Evolutionary conservation across 1,139 yeast species (phyloP).

Genomic region (Hyphopichia buzzinii): DNA sequence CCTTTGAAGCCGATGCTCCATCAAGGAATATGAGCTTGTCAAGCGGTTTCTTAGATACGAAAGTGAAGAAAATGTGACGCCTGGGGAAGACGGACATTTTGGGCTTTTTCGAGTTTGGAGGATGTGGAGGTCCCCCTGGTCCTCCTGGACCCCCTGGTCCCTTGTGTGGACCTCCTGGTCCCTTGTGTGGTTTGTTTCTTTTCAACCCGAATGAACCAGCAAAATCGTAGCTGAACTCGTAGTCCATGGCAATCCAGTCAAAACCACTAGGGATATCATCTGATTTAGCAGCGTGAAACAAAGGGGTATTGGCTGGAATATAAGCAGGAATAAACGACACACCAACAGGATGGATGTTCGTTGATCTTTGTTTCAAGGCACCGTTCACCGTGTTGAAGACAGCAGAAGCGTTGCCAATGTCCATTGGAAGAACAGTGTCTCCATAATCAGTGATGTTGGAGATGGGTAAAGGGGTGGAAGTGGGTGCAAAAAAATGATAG

Average conservation of each 20-base stretch:
- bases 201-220: constrained; percentile 23
- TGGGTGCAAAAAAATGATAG: background rate
- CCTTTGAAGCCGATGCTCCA: constrained; percentile 61
- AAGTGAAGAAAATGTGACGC: constrained; percentile 21
- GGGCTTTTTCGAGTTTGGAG: no score
- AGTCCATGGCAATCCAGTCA: constrained; percentile 62
- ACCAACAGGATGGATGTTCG: constrained; percentile 51
- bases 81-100: background rate
- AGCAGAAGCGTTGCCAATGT: constrained; percentile 48
- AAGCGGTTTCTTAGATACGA: constrained; percentile 42
- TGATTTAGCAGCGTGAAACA: constrained; percentile 45
- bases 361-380: constrained; percentile 47
- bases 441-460: no score
- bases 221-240: constrained; percentile 53
- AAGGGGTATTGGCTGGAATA: constrained; percentile 51
- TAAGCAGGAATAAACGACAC: constrained; percentile 57
- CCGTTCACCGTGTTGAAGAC: constrained; percentile 49
- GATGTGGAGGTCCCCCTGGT: constrained; percentile 1
- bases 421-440: constrained; percentile 23
- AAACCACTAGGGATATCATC: constrained; percentile 37
- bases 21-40: constrained; percentile 47
- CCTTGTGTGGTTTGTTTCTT: no score
- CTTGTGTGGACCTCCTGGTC: constrained; percentile 11
- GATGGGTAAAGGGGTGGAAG: background rate
- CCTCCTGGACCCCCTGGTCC: constrained; percentile 1